Conservation (phyloP, 2,329 filamentous ascomycete genomes). For the Talaromyces islandicus region DNA sequence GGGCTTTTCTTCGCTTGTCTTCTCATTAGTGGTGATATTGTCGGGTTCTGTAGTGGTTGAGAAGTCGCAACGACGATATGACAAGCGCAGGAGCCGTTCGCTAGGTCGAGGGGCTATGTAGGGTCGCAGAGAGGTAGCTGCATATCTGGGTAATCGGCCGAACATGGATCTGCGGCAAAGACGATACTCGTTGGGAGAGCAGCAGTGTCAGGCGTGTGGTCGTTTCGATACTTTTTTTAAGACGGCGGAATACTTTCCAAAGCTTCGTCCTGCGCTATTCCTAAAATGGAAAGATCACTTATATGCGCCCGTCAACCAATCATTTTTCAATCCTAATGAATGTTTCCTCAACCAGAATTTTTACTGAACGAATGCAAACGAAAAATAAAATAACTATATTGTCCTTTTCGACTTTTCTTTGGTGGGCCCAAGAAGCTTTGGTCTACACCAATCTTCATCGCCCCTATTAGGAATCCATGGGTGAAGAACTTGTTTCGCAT, state of each 20-base stretch:
- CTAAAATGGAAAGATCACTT: neutral
- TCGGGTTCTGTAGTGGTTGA: conserved; percentile 3
- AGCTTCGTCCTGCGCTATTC: neutral
- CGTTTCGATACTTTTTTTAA: neutral
- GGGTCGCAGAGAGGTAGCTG: conserved; percentile 6
- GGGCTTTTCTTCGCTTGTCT: neutral
- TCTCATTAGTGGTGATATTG: neutral
- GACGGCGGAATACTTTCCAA: neutral
- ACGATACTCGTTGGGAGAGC: neutral
- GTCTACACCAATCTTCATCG: conserved; percentile 32
- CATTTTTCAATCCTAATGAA: neutral
- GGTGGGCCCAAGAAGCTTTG: neutral
- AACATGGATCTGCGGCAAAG: conserved; percentile 7
- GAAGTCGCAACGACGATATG: conserved; percentile 2
- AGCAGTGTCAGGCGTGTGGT: neutral
- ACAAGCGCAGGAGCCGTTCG: conserved; percentile 5
- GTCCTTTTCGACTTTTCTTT: neutral
- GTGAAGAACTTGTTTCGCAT: conserved; percentile 26
- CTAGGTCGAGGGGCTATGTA: conserved; percentile 5
- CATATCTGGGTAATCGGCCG: conserved; percentile 9
- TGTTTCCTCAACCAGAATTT: neutral
- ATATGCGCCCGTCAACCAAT: neutral
- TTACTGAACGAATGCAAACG: neutral
- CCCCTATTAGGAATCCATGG: conserved; percentile 33
- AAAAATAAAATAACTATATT: neutral